Base-by-base conservation (phyloP, 768 basidiomycete genomes). In the Myochromella boudieri region DNA sequence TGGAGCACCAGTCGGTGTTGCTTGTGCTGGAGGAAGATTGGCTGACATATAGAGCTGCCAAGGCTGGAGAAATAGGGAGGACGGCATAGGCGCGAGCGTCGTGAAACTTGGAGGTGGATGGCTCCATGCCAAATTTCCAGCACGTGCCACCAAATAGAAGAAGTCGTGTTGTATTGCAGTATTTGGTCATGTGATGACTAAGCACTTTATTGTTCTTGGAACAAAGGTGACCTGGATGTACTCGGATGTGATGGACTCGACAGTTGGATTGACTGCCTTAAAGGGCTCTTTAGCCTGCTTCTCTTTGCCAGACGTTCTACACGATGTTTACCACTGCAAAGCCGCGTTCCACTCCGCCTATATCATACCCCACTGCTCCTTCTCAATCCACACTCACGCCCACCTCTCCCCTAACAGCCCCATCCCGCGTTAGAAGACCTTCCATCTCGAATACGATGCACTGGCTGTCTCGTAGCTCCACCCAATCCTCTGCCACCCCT, bases 31-130 rank as follows among this genome's bases (percentile, higher is more conserved):
- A 61, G 11, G 48, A 65, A 14, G 65, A 64, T 37, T 79, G 74
- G 11, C 68, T 57, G 0, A 74, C 62, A 59, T 89, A 85, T 22
- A 85, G 68, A 29, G 87, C 85, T 11, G 87, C 77, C 38, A 90
- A 76, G 26, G 69, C 38, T 7, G 82, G 74, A 2, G 84, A 82
- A 28, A 77, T 54, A 3, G 76, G 51, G 21, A 78, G 69, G 43
- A 88, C 63, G 14, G 68, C 59, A 52, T 65, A 69, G 12, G 85
- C 71, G 14, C 87, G 58, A 10, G 72, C 64, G 31, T 71, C 63
- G 49, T 74, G 72, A 52, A 79, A 81, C 54, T 68, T 74, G 43
- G 62, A 42, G 1, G 80, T 74, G 14, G 69, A 50, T 15, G 55
- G 25, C 46, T 61, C 55, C 50, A 54, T 56, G 28, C 27, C 43